These are phyloP conservation scores for Paecilomyces niveus DNA, from an alignment of 2,329 filamentous ascomycete genomes.

Conservation along the genomic window DNA sequence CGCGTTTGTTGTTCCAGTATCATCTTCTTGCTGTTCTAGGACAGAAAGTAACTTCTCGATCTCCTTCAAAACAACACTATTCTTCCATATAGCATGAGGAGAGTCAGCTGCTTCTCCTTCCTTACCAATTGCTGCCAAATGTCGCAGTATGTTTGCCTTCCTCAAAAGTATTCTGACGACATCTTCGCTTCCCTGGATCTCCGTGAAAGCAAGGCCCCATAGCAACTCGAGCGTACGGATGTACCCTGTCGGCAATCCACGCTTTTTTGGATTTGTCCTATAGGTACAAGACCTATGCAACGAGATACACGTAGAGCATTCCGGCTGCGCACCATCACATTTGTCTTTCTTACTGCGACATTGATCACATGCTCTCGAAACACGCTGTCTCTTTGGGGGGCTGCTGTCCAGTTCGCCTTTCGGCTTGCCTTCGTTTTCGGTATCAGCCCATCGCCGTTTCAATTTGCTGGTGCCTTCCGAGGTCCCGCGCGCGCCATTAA, in stretches of 20 bases:
- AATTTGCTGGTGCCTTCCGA: conserved; percentile 20
- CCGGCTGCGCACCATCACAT: conserved; percentile 62
- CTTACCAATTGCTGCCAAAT: conserved; percentile 30
- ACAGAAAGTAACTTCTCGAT: conserved; percentile 55
- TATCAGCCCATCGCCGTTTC: conserved; percentile 23
- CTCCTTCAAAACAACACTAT: conserved; percentile 54
- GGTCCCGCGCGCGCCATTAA: conserved; percentile 24
- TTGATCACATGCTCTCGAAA: conserved; percentile 63
- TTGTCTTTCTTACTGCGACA: conserved; percentile 63
- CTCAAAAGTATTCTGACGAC: conserved; percentile 51
- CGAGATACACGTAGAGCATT: conserved; percentile 59
- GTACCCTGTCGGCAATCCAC: conserved; percentile 73
- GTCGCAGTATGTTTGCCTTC: conserved; percentile 33
- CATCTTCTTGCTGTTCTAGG: conserved; percentile 31
- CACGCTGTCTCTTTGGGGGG: conserved; percentile 53
- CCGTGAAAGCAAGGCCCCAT: conserved; percentile 59
- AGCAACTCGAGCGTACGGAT: conserved; percentile 66
- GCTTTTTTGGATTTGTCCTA: conserved; percentile 65
- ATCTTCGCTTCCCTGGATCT: conserved; percentile 53
- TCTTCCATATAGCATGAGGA: conserved; percentile 57
- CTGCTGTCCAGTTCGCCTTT: conserved; percentile 20
- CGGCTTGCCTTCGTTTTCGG: conserved; percentile 22
- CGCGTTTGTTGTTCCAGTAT: background rate
- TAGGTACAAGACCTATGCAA: conserved; percentile 63
- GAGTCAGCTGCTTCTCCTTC: conserved; percentile 45